phyloP scores from a whole-genome alignment of 305 asterid genomes.

The Caryopteris hybrid region DNA sequence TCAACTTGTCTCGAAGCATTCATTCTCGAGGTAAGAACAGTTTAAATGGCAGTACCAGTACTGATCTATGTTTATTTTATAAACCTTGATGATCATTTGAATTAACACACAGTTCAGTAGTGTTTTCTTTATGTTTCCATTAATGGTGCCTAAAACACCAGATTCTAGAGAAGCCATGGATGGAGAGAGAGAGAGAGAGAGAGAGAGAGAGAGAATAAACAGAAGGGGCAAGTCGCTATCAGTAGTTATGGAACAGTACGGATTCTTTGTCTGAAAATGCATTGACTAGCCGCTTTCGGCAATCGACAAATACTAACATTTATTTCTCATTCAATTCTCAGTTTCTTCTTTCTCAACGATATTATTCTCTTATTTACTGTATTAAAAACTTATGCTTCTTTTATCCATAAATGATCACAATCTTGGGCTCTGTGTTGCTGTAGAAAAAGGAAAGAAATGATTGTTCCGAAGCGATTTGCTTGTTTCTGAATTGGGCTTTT shows the following conservation, averaged over 20 bases:
- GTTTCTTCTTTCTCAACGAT: not conserved
- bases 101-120: too few relatives aligned
- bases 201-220: constrained; percentile 12
- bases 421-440: not conserved
- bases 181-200: constrained; percentile 8
- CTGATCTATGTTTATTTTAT: too few relatives aligned
- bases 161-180: not conserved
- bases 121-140: not conserved
- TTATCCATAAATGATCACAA: not conserved
- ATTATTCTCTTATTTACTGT: not conserved
- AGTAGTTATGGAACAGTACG: constrained; percentile 26
- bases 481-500: too few relatives aligned
- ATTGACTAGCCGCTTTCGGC: constrained; percentile 46
- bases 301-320: constrained; percentile 35
- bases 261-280: constrained; percentile 40
- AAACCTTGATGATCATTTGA: too few relatives aligned
- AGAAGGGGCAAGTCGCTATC: constrained; percentile 13
- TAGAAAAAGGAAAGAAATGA: constrained; percentile 15
- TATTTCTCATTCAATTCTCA: constrained; percentile 21
- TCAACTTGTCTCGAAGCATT: not conserved
- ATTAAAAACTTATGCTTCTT: not conserved
- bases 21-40: constrained; percentile 15
- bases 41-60: not conserved
- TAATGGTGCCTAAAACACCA: not conserved
- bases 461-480: constrained; percentile 2